Evolutionary conservation across 306 rosid genomes (phyloP), one percentile per base, ranked within the genome.

Genomic region (Macrotyloma uniflorum): DNA sequence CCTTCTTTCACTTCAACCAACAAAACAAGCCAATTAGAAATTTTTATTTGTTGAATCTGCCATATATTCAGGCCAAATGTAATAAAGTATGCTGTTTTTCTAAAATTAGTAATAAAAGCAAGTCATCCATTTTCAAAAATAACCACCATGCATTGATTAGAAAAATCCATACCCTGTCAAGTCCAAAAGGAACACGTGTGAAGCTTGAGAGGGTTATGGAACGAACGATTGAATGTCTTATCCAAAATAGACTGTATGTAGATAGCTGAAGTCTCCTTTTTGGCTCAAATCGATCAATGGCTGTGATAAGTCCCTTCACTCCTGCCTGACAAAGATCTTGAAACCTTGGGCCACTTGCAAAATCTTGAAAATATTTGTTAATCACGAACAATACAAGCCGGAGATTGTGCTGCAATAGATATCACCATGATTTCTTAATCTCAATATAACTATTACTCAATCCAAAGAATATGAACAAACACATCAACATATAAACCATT

Each of bases 151-250:
- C 4, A 40, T 50, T 23, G 45, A 33, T 5, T 38, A 62, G 23
- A 16, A 62, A 15, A 30, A 62, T 62, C 22, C 20, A 62, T 62
- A 62, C 67, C 43, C 43, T 32, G 35, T 62, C 67, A 30, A 62
- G 67, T 62, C 67, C 67, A 62, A 62, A 62, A 62, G 67, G 67
- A 62, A 62, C 67, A 30, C 67, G 67, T 16, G 67, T 62, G 67
- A 62, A 62, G 43, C 67, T 62, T 62, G 67, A 62, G 67, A 62
- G 67, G 67, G 67, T 62, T 32, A 62, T 62, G 67, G 67, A 30
- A 32, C 67, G 67, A 62, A 62, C 67, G 0, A 62, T 30, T 32
- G 6, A 62, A 32, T 62, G 45, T 62, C 67, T 30, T 32, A 62
- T 62, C 67, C 67, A 62, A 62, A 62, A 62, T 30, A 62, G 12